Base-by-base conservation (phyloP, 495 filamentous ascomycete genomes). In the Lophiotrema nucula region DNA sequence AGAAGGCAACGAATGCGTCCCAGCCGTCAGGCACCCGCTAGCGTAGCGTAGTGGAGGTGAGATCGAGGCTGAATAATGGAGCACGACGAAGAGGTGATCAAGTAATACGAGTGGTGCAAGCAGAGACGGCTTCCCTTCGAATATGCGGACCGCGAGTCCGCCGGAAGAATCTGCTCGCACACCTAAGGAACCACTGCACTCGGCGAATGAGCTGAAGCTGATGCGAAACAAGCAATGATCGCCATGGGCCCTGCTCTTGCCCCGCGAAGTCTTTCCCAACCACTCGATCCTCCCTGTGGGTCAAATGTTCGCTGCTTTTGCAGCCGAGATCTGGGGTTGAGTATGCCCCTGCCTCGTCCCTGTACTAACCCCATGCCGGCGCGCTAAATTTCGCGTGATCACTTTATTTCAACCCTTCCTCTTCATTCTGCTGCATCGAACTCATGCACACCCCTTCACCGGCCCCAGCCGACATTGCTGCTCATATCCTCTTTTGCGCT, bases 361-460 rank as follows among this genome's bases (percentile, higher is more conserved):
- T 55, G 47, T 37, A 33, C 60, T 57, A 62, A 23, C n/a, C 58
- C 38, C 45, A 23, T 41, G 47, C 35, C 24, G 39, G 48, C 52
- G 41, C 58, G 58, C 58, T 62, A 62, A 62, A 58, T 53, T n/a
- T 53, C 60, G 47, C 53, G 53, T 57, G 53, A 63, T 38, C 60
- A 63, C 60, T 63, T 49, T 57, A 63, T 57, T 58, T 63, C 53
- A 53, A 63, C 60, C 49, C 51, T 53, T 18, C 58, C 47, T 52
- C 53, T 57, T 58, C 47, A 63, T 63, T 31, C 58, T 25, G 26
- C 6, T 56, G 51, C 52, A 49, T 49, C 56, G 23, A n/a, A n/a
- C n/a, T n/a, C n/a, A n/a, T n/a, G n/a, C n/a, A 24, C 27, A 37
- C 43, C 42, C 19, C 49, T 26, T 37, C 44, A 48, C 25, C 41